phyloP scores from a whole-genome alignment of 1,139 yeast species.

The Debaryomyces coudertii region DNA sequence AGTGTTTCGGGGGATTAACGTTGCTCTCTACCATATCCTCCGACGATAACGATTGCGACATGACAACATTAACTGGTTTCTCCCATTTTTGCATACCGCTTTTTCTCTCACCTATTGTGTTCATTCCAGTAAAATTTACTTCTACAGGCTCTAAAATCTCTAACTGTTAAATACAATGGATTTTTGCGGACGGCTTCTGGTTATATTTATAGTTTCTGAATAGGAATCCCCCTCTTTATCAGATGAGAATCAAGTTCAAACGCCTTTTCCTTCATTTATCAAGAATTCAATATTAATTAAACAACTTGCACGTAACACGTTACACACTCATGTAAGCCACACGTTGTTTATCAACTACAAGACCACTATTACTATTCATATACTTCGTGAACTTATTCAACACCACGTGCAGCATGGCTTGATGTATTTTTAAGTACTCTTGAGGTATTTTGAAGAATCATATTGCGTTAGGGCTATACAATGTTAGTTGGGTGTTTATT shows the following conservation, averaged over 20 bases:
- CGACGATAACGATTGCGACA: conserved; percentile 5
- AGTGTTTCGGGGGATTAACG: conserved; percentile 17
- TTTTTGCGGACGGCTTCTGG: background rate
- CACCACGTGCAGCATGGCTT: conserved; percentile 1
- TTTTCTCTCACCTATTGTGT: background rate
- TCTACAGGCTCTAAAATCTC: background rate
- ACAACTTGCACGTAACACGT: background rate
- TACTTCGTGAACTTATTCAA: background rate
- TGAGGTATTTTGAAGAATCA: background rate
- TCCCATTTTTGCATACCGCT: conserved; percentile 1
- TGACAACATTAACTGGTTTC: conserved; percentile 4
- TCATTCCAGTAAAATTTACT: too few relatives aligned
- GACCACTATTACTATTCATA: background rate
- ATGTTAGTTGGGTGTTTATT: too few relatives aligned
- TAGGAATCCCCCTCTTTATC: background rate
- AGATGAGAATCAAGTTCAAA: background rate
- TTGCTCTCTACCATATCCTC: conserved; percentile 1
- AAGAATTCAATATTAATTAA: background rate
- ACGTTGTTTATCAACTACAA: background rate
- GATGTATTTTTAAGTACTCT: background rate
- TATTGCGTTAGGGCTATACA: background rate
- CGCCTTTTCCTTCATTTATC: background rate
- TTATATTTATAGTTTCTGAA: background rate
- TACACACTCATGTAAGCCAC: background rate
- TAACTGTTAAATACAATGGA: background rate